A percentile compares a stretch with the other conserved stretches of the same genome.
These are phyloP conservation scores for Trametes maxima DNA, from an alignment of 768 basidiomycete species.

Conservation along the genomic window DNA sequence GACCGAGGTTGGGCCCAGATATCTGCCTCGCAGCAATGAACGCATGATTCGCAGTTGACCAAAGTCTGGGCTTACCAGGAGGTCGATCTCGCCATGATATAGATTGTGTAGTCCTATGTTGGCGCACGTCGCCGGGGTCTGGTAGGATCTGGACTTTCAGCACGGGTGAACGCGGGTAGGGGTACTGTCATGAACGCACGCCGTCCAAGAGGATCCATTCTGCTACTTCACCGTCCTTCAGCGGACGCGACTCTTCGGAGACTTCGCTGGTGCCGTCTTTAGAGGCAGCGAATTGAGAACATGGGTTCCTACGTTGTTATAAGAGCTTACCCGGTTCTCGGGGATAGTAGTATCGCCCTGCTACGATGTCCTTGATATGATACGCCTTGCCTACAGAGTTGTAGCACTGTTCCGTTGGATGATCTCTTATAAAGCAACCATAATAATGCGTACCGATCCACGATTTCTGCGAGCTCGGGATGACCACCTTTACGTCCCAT, in stretches of 20 bases:
- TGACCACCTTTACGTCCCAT: conserved; percentile 79
- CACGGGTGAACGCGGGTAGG: neutral
- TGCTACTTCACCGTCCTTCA: conserved; percentile 75
- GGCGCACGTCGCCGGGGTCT: conserved; percentile 91
- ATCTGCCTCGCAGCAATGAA: conserved; percentile 46
- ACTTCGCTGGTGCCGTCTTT: conserved; percentile 71
- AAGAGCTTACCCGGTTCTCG: conserved; percentile 47
- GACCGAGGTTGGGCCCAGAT: conserved; percentile 84
- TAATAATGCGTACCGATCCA: conserved; percentile 69
- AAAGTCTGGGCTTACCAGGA: conserved; percentile 61
- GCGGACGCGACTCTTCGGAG: conserved; percentile 58
- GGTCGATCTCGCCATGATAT: conserved; percentile 81
- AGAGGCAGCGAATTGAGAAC: neutral
- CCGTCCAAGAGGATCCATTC: conserved; percentile 94
- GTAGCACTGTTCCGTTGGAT: neutral
- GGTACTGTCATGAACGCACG: conserved; percentile 42
- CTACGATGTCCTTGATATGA: conserved; percentile 72
- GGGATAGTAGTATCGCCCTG: conserved; percentile 79
- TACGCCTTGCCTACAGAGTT: conserved; percentile 67
- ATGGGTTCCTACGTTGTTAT: neutral
- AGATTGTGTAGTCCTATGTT: conserved; percentile 91
- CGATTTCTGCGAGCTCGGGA: conserved; percentile 81
- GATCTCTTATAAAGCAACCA: no score
- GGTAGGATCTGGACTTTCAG: neutral
- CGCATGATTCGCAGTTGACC: neutral